Conservation (phyloP, 768 basidiomycete genomes). For the Naganishia randhawae region DNA sequence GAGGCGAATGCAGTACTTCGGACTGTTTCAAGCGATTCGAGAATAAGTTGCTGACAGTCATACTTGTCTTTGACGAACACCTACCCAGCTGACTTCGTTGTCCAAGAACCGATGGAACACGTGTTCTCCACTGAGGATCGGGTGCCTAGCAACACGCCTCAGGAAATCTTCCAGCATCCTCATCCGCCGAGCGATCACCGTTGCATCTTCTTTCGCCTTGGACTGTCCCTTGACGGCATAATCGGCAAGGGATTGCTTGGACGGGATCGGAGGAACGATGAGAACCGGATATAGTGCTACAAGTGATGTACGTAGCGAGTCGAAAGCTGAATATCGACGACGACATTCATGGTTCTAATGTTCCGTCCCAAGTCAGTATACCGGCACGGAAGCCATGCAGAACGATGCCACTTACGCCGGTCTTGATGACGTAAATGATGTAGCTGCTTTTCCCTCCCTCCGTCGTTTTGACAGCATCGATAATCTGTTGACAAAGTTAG, state of each 20-base stretch:
- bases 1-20: slow-evolving; percentile 89
- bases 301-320: slow-evolving; percentile 78
- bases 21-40: slow-evolving; percentile 55
- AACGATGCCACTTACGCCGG: slow-evolving; percentile 61
- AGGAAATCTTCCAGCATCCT: slow-evolving; percentile 94
- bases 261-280: slow-evolving; percentile 96
- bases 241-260: slow-evolving; percentile 89
- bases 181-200: slow-evolving; percentile 84
- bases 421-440: slow-evolving; percentile 86
- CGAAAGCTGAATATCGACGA: slow-evolving; percentile 96
- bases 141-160: slow-evolving; percentile 81
- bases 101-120: slow-evolving; percentile 94
- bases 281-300: slow-evolving; percentile 87
- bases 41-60: background rate
- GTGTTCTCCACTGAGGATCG: slow-evolving; percentile 92
- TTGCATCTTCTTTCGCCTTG: slow-evolving; percentile 92
- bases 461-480: slow-evolving; percentile 91
- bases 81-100: slow-evolving; percentile 85
- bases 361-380: background rate
- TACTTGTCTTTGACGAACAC: slow-evolving; percentile 21
- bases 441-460: slow-evolving; percentile 79
- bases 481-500: slow-evolving; percentile 60
- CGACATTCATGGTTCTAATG: slow-evolving; percentile 70
- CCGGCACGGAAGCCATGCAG: slow-evolving; percentile 15
- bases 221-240: slow-evolving; percentile 84